A percentile compares a stretch with the other conserved stretches of the same genome.
phyloP scores from a whole-genome alignment of 2,329 filamentous ascomycete species.

The Pestalotiopsis fici region DNA sequence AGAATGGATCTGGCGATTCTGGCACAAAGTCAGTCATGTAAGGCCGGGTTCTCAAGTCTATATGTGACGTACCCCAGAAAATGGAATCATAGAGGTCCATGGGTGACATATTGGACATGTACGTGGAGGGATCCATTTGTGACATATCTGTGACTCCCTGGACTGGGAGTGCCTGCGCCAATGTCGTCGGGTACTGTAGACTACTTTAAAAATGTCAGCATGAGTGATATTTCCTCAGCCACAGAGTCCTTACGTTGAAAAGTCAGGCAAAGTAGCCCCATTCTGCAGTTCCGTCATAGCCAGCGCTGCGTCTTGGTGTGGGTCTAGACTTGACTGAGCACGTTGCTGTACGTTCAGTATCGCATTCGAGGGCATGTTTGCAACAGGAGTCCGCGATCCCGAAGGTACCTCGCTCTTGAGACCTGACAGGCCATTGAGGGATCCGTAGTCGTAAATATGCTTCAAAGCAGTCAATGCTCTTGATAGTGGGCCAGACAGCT shows the following conservation, averaged over 20 bases:
- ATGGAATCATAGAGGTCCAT: conserved; percentile 71
- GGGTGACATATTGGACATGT: conserved; percentile 67
- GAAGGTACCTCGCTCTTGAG: conserved; percentile 51
- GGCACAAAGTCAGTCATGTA: conserved; percentile 11
- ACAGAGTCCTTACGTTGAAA: conserved; percentile 35
- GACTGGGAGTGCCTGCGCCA: conserved; percentile 30
- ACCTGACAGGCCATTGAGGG: conserved; percentile 48
- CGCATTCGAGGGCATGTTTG: conserved; percentile 36
- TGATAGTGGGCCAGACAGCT: conserved; percentile 62
- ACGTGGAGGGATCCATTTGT: conserved; percentile 54
- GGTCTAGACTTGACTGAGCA: conserved; percentile 38
- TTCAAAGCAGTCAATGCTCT: conserved; percentile 61
- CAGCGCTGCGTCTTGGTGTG: conserved; percentile 62
- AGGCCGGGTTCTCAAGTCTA: conserved; percentile 13
- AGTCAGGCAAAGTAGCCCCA: conserved; percentile 49
- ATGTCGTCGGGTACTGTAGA: conserved; percentile 27
- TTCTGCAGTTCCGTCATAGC: conserved; percentile 69
- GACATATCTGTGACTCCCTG: conserved; percentile 45
- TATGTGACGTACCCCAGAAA: conserved; percentile 58
- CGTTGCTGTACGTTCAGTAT: conserved; percentile 25
- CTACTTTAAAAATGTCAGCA: conserved; percentile 13
- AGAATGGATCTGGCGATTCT: conserved; percentile 64
- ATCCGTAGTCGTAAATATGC: conserved; percentile 68
- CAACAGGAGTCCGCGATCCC: conserved; percentile 44
- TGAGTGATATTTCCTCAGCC: background rate